These are phyloP conservation scores for Scenedesmus sp. DNA, from an alignment of 163 green algal genomes.

Conservation along the genomic window DNA sequence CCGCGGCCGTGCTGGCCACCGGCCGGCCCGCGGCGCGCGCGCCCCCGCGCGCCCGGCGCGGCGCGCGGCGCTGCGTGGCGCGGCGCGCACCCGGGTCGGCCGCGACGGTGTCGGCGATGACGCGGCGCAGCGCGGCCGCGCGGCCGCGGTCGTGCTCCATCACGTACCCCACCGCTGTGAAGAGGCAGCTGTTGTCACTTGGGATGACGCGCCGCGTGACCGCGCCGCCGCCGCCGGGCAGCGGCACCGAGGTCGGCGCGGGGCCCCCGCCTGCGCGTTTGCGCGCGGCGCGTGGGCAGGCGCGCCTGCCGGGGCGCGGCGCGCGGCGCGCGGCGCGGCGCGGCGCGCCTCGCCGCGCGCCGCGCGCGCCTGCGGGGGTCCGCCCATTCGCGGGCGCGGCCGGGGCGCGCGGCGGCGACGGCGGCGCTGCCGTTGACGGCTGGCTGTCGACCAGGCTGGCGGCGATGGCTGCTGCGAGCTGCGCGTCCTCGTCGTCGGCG, in stretches of 20 bases:
- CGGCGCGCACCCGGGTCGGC: constrained; percentile 63
- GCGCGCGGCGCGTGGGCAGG: too few relatives aligned
- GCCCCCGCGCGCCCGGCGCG: too few relatives aligned
- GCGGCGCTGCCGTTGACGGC: constrained; percentile 10
- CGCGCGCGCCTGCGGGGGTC: background rate
- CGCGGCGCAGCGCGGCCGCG: constrained; percentile 53
- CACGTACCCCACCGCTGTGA: constrained; percentile 75
- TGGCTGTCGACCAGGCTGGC: constrained; percentile 26
- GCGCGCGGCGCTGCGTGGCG: too few relatives aligned
- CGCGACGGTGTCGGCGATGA: constrained; percentile 77
- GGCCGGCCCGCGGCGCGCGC: too few relatives aligned
- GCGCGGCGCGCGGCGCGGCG: too few relatives aligned
- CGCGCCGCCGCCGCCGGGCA: constrained; percentile 50
- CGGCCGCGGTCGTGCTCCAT: constrained; percentile 63
- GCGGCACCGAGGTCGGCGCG: constrained; percentile 45
- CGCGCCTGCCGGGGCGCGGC: too few relatives aligned
- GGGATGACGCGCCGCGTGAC: constrained; percentile 73
- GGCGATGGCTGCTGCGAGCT: constrained; percentile 44
- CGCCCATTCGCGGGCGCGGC: background rate
- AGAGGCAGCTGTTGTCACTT: constrained; percentile 85
- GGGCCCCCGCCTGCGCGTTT: constrained; percentile 38
- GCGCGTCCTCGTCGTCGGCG: constrained; percentile 24
- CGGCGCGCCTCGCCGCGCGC: too few relatives aligned
- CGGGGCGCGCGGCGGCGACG: background rate
- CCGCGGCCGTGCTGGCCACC: too few relatives aligned